phyloP scores from a whole-genome alignment of 2,329 filamentous ascomycete genomes.

The Fusarium sambucinum region DNA sequence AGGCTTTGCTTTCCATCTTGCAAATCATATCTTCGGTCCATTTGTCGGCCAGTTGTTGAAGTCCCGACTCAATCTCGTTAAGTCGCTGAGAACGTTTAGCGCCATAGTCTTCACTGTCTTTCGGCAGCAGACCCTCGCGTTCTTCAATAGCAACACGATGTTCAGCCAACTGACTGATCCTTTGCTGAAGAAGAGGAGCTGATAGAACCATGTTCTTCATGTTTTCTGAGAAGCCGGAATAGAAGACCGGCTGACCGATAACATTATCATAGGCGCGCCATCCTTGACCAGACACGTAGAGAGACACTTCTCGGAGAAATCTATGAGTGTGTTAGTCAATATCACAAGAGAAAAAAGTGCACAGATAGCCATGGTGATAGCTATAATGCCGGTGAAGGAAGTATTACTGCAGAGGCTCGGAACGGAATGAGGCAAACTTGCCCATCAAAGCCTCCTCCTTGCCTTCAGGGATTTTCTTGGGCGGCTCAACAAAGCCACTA shows the following conservation, averaged over 20 bases:
- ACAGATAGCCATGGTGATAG: neutral
- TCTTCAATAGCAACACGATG: conserved; percentile 81
- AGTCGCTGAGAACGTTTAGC: conserved; percentile 66
- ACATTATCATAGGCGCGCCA: conserved; percentile 95
- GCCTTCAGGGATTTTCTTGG: conserved; percentile 58
- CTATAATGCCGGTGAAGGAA: neutral
- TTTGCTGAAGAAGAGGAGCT: conserved; percentile 78
- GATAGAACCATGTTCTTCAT: conserved; percentile 85
- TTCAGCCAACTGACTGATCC: conserved; percentile 82
- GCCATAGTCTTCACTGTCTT: conserved; percentile 65
- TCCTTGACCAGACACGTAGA: conserved; percentile 91
- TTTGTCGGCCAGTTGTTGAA: conserved; percentile 85
- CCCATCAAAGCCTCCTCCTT: conserved; percentile 79
- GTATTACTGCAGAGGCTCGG: conserved; percentile 70
- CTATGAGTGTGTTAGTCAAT: conserved; percentile 56
- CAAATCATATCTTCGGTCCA: conserved; percentile 97
- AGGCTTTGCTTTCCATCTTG: conserved; percentile 96
- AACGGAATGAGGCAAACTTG: conserved; percentile 88
- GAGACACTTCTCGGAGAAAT: conserved; percentile 91
- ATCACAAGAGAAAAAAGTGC: neutral
- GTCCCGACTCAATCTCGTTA: conserved; percentile 75
- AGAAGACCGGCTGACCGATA: conserved; percentile 94
- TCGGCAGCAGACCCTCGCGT: conserved; percentile 74
- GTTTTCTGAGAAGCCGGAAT: conserved; percentile 88
- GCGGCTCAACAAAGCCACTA: conserved; percentile 72